Conservation (phyloP, 148 eudicot species). For the Diospyros lotus region DNA sequence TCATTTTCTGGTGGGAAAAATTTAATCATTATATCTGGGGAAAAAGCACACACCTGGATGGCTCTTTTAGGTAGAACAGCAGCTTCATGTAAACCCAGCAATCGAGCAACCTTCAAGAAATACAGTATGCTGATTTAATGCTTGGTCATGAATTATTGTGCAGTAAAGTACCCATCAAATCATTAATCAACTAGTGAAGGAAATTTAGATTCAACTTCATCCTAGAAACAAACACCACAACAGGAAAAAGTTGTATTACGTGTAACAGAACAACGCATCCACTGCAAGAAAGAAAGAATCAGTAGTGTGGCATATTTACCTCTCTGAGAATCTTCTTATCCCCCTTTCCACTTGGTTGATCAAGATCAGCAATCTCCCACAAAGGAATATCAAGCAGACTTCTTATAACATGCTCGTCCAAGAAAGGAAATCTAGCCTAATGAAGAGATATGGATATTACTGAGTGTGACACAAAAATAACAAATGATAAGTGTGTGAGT, state of each 20-base stretch:
- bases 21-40: neutral
- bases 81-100: slow-evolving; percentile 80
- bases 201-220: neutral
- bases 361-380: slow-evolving; percentile 90
- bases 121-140: neutral
- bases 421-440: slow-evolving; percentile 93
- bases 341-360: slow-evolving; percentile 84
- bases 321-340: slow-evolving; percentile 92
- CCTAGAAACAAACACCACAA: neutral
- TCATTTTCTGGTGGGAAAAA: neutral
- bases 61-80: slow-evolving; percentile 89
- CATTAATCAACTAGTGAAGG: neutral
- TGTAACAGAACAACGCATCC: neutral
- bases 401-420: slow-evolving; percentile 91
- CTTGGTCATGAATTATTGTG: too few species aligned
- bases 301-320: slow-evolving; percentile 34
- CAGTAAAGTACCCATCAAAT: neutral
- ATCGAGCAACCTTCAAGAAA: slow-evolving; percentile 65
- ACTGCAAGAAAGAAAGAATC: too few species aligned
- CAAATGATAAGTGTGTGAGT: neutral
- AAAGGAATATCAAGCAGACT: slow-evolving; percentile 67
- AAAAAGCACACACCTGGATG: slow-evolving; percentile 59
- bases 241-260: neutral
- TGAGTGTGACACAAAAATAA: slow-evolving; percentile 1
- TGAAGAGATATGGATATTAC: slow-evolving; percentile 11